These are phyloP conservation scores for Thelonectria discophora DNA, from an alignment of 2,329 filamentous ascomycete genomes.

Conservation along the genomic window DNA sequence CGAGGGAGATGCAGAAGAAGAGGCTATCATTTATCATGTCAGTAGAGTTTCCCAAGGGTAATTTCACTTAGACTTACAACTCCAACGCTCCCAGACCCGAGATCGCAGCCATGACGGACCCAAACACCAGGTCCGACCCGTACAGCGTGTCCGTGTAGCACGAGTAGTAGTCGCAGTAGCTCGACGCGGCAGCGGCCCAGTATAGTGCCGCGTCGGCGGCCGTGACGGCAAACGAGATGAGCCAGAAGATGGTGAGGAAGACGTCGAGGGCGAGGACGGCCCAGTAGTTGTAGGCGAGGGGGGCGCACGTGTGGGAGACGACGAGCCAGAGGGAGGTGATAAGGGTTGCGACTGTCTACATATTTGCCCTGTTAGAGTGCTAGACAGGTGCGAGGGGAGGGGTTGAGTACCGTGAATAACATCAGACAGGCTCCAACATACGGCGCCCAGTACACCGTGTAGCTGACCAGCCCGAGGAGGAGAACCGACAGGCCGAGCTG, in stretches of 20 bases:
- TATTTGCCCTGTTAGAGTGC: conserved; percentile 7
- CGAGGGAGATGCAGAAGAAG: conserved; percentile 53
- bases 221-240: conserved; percentile 54
- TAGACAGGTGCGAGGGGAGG: not conserved
- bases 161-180: conserved; percentile 39
- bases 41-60: too few species aligned
- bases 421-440: conserved; percentile 49
- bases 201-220: conserved; percentile 46
- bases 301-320: conserved; percentile 51
- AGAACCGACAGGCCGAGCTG: conserved; percentile 57
- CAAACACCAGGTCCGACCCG: conserved; percentile 32
- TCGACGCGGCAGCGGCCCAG: conserved; percentile 27
- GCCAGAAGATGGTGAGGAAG: conserved; percentile 63
- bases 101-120: conserved; percentile 46
- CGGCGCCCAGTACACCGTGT: conserved; percentile 48
- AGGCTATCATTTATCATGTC: conserved; percentile 43
- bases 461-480: conserved; percentile 58
- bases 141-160: conserved; percentile 32
- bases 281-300: conserved; percentile 63
- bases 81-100: conserved; percentile 53
- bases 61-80: too few species aligned
- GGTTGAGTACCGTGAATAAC: conserved; percentile 50
- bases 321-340: conserved; percentile 58
- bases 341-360: conserved; percentile 54
- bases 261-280: conserved; percentile 61